Evolutionary conservation across 2,329 filamentous ascomycete species (phyloP).

Genomic region (Apiospora pterosperma): DNA sequence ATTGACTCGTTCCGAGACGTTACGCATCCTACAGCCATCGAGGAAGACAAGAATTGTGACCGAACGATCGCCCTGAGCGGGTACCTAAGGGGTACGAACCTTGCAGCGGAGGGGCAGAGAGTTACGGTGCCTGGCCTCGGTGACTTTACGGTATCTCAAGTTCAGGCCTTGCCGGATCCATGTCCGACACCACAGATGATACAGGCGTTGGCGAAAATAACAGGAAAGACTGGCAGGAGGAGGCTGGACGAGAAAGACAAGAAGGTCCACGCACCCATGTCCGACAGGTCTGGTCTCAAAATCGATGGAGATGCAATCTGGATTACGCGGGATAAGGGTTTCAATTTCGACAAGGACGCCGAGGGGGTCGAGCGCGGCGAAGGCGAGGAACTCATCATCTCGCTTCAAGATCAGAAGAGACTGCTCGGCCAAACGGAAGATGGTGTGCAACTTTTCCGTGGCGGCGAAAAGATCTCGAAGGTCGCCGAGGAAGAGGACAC

Average conservation of each 20-base stretch:
- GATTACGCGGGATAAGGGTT: conserved; percentile 68
- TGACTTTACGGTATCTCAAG: conserved; percentile 77
- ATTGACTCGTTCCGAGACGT: conserved; percentile 95
- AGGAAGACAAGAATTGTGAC: conserved; percentile 85
- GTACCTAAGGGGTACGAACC: conserved; percentile 92
- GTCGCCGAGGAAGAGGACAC: conserved; percentile 57
- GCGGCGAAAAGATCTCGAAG: conserved; percentile 64
- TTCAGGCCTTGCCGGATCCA: conserved; percentile 88
- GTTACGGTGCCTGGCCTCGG: conserved; percentile 92
- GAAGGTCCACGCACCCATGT: conserved; percentile 95
- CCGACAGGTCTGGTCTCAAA: conserved; percentile 90
- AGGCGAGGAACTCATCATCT: conserved; percentile 91
- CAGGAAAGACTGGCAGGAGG: conserved; percentile 76
- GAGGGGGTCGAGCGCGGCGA: conserved; percentile 78
- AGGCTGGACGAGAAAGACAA: conserved; percentile 96
- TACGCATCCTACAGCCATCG: conserved; percentile 87
- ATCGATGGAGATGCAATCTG: conserved; percentile 98
- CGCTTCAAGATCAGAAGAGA: conserved; percentile 76
- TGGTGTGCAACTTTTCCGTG: conserved; percentile 82
- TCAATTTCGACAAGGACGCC: conserved; percentile 68
- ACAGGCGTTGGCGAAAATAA: conserved; percentile 77
- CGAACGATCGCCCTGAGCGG: conserved; percentile 88
- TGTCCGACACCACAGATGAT: conserved; percentile 93
- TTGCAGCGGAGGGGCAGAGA: conserved; percentile 77
- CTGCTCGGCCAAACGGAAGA: conserved; percentile 79